Evolutionary conservation across 2,329 filamentous ascomycete species (phyloP).

Genomic region (Aspergillus tanneri): DNA sequence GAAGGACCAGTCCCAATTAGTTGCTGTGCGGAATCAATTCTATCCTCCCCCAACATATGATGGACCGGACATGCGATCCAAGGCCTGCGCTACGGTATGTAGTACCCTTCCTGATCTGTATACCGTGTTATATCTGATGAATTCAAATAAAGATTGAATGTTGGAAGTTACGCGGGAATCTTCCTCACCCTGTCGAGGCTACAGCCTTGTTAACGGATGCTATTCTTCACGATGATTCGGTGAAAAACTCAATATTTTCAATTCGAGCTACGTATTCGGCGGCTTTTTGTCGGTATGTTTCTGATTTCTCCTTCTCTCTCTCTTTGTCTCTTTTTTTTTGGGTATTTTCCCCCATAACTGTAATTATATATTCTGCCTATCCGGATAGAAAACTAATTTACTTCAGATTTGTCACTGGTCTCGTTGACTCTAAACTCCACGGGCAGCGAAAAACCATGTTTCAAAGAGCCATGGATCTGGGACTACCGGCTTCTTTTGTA

Average conservation of each 20-base stretch:
- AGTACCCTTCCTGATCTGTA: conserved; percentile 1
- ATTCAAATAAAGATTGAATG: conserved; percentile 36
- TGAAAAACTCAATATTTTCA: conserved; percentile 44
- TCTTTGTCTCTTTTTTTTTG: conserved; percentile 1
- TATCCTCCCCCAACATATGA: conserved; percentile 36
- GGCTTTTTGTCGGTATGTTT: conserved; percentile 46
- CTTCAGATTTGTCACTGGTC: conserved; percentile 45
- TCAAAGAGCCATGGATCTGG: conserved; percentile 42
- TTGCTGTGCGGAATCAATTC: conserved; percentile 40
- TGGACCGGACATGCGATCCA: conserved; percentile 38
- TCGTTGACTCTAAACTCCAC: conserved; percentile 46
- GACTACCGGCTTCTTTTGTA: conserved; percentile 68
- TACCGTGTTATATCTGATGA: conserved; percentile 2
- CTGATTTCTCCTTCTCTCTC: neutral
- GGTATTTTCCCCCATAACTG: too few species aligned
- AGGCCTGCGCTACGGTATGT: conserved; percentile 43
- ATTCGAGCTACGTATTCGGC: conserved; percentile 47
- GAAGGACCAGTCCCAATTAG: conserved; percentile 40
- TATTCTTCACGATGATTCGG: conserved; percentile 44
- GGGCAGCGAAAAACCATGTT: conserved; percentile 47
- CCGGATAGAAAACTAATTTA: neutral
- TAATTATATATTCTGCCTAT: too few species aligned
- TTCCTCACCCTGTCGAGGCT: conserved; percentile 48
- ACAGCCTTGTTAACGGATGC: conserved; percentile 49
- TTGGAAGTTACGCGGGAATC: conserved; percentile 47